These are phyloP conservation scores for Floccularia luteovirens DNA, from an alignment of 768 basidiomycete species.

Conservation along the genomic window DNA sequence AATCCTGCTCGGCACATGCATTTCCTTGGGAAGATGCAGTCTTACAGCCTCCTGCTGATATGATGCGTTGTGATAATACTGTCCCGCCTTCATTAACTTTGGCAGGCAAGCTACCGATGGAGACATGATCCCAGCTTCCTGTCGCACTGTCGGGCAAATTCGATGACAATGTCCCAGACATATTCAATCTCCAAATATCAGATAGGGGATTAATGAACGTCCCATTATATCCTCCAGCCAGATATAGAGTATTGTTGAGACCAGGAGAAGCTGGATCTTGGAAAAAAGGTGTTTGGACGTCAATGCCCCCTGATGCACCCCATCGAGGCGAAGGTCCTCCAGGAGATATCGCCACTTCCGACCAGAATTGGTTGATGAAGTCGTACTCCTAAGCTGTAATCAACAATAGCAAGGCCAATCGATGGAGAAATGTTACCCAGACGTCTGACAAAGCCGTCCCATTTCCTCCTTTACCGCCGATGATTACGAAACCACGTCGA, in stretches of 20 bases:
- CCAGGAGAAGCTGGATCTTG: conserved; percentile 36
- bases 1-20: conserved; percentile 51
- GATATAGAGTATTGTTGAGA: conserved; percentile 68
- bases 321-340: conserved; percentile 56
- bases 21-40: conserved; percentile 24
- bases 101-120: conserved; percentile 29
- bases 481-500: conserved; percentile 66
- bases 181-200: conserved; percentile 62
- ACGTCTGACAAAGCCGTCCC: conserved; percentile 54
- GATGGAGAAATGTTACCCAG: conserved; percentile 46
- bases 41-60: conserved; percentile 59
- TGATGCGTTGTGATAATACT: conserved; percentile 42
- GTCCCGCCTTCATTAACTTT: conserved; percentile 48
- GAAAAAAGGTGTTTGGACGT: conserved; percentile 37
- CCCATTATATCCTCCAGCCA: conserved; percentile 64
- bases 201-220: conserved; percentile 38
- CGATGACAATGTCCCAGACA: conserved; percentile 66
- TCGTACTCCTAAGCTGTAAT: conserved; percentile 57
- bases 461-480: conserved; percentile 59
- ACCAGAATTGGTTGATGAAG: conserved; percentile 73
- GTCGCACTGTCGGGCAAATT: conserved; percentile 44
- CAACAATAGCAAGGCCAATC: conserved; percentile 2
- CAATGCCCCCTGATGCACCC: conserved; percentile 72
- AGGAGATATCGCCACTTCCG: conserved; percentile 41
- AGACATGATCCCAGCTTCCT: conserved; percentile 55